Percentiles rank a stretch among this genome's conserved stretches.
These are phyloP conservation scores for Tricholoma furcatifolium DNA, from an alignment of 768 basidiomycete species.

Conservation along the genomic window DNA sequence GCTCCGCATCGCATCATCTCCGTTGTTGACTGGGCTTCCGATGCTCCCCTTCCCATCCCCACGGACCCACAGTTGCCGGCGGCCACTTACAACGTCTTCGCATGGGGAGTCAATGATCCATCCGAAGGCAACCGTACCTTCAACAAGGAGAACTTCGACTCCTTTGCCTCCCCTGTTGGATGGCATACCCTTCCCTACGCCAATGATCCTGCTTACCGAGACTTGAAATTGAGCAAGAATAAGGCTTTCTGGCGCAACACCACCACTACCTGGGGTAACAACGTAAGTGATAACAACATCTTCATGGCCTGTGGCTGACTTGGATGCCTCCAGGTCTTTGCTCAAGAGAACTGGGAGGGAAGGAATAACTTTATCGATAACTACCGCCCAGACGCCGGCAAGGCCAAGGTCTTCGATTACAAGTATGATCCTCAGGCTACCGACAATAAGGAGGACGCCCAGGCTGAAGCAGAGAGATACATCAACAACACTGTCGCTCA, in stretches of 20 bases:
- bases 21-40: constrained; percentile 94
- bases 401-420: constrained; percentile 62
- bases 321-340: constrained; percentile 57
- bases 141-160: constrained; percentile 70
- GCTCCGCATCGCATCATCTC: constrained; percentile 80
- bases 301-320: not conserved
- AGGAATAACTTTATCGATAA: constrained; percentile 65
- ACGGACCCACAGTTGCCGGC: constrained; percentile 28
- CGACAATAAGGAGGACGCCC: constrained; percentile 47
- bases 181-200: constrained; percentile 85
- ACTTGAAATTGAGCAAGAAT: constrained; percentile 20
- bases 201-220: constrained; percentile 58
- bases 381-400: constrained; percentile 73
- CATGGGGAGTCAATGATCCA: constrained; percentile 88
- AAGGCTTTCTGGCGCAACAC: constrained; percentile 56
- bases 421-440: constrained; percentile 68
- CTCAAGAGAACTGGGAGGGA: constrained; percentile 93
- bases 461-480: constrained; percentile 74
- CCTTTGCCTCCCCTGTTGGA: constrained; percentile 78
- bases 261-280: constrained; percentile 86
- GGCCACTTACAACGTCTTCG: constrained; percentile 71
- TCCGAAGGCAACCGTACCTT: constrained; percentile 57
- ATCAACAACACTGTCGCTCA: constrained; percentile 87
- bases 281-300: constrained; percentile 38
- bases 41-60: constrained; percentile 47